These are phyloP conservation scores for Saccharomyces hybrid DNA, from an alignment of 1,139 yeast species.

Conservation along the genomic window DNA sequence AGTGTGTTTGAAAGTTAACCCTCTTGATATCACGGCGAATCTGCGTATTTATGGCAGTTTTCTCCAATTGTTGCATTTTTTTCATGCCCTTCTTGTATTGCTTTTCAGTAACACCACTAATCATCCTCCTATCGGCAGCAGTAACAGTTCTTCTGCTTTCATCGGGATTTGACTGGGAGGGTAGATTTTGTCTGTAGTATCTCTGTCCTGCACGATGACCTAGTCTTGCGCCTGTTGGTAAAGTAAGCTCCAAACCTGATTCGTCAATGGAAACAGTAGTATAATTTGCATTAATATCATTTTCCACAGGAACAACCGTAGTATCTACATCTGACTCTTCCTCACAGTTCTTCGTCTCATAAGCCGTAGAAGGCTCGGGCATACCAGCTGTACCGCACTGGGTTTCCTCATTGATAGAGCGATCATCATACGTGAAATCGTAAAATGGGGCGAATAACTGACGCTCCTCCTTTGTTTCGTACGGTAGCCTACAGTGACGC, in stretches of 20 bases:
- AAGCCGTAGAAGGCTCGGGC: slow-evolving; percentile 21
- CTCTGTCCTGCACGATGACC: slow-evolving; percentile 63
- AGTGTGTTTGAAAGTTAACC: slow-evolving; percentile 56
- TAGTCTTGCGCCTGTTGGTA: slow-evolving; percentile 56
- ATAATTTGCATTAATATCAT: slow-evolving; percentile 30
- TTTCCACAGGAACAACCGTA: slow-evolving; percentile 16
- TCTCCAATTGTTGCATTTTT: slow-evolving; percentile 41
- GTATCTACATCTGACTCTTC: slow-evolving; percentile 12
- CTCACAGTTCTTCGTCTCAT: slow-evolving; percentile 24
- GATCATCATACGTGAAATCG: slow-evolving; percentile 55
- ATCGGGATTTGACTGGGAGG: slow-evolving; percentile 17
- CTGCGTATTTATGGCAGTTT: slow-evolving; percentile 41
- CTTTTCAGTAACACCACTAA: slow-evolving; percentile 37
- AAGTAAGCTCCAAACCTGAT: slow-evolving; percentile 49
- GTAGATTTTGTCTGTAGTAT: slow-evolving; percentile 50
- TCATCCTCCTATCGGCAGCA: slow-evolving; percentile 50
- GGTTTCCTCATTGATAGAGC: slow-evolving; percentile 19
- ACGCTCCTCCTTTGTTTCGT: slow-evolving; percentile 75
- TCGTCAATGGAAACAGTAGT: slow-evolving; percentile 39
- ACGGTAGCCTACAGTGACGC: slow-evolving; percentile 84
- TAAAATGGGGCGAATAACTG: slow-evolving; percentile 76
- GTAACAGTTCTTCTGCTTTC: slow-evolving; percentile 41
- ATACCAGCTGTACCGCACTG: slow-evolving; percentile 38
- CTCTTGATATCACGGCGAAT: slow-evolving; percentile 44
- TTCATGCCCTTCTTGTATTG: slow-evolving; percentile 39